A percentile compares a stretch with the other conserved stretches of the same genome.
Evolutionary conservation across 169 alveolate genomes (phyloP).

Genomic region (Toxoplasma gondii): DNA sequence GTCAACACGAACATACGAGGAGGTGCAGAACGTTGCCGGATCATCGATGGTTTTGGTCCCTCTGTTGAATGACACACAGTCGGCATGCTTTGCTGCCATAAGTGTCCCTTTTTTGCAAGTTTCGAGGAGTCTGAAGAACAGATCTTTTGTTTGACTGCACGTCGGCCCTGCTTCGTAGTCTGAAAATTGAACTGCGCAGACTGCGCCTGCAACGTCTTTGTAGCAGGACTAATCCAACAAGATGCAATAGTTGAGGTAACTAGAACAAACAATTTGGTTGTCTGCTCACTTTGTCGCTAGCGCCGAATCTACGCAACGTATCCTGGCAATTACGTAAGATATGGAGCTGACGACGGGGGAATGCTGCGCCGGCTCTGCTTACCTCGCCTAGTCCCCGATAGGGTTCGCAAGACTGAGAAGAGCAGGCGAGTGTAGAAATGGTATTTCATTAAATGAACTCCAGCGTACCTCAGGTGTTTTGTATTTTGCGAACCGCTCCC

Average conservation of each 20-base stretch:
- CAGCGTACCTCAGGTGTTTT: slow-evolving; percentile 23
- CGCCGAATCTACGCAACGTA: background rate
- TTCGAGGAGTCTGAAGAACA: slow-evolving; percentile 36
- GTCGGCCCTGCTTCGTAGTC: slow-evolving; percentile 45
- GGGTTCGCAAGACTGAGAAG: background rate
- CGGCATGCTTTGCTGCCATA: slow-evolving; percentile 45
- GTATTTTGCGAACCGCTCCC: slow-evolving; percentile 53
- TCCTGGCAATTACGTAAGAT: background rate
- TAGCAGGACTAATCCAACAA: slow-evolving; percentile 23
- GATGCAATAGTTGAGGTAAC: background rate
- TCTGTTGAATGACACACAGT: slow-evolving; percentile 43
- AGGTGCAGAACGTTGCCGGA: slow-evolving; percentile 53
- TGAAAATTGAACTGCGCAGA: slow-evolving; percentile 49
- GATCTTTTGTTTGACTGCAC: slow-evolving; percentile 7
- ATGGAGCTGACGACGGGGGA: background rate
- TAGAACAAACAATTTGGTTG: background rate
- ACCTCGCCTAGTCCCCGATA: slow-evolving; percentile 23
- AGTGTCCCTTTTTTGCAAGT: slow-evolving; percentile 40
- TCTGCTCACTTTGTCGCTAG: background rate
- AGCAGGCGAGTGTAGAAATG: background rate
- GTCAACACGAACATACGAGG: slow-evolving; percentile 44
- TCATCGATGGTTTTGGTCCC: slow-evolving; percentile 33
- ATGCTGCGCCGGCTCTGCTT: background rate
- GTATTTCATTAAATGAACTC: background rate
- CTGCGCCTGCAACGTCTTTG: slow-evolving; percentile 47